Evolutionary conservation across 345 rosid genomes (phyloP).

Genomic region (Lumnitzera racemosa): DNA sequence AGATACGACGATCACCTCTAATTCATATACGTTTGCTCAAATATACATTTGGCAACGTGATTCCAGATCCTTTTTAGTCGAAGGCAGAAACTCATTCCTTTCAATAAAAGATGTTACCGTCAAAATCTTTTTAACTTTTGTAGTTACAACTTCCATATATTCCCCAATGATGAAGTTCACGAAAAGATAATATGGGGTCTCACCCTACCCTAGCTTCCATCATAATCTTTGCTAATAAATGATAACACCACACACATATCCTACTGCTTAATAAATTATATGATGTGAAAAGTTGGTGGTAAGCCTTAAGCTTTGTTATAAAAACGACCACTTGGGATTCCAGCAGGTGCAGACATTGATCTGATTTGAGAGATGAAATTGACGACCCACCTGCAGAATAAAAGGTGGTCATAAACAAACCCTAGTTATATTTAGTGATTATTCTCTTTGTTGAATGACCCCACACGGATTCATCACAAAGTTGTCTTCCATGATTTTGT

Average conservation of each 20-base stretch:
- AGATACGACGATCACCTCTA: constrained; percentile 52
- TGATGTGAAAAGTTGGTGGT: neutral
- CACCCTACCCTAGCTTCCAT: no score
- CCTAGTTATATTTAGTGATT: neutral
- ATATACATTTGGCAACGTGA: no score
- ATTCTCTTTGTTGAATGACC: constrained; percentile 9
- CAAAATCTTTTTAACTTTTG: no score
- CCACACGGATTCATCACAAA: constrained; percentile 8
- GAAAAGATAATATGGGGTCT: no score
- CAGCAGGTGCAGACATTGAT: constrained; percentile 6
- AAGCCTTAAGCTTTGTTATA: neutral
- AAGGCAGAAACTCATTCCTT: no score
- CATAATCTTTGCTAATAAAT: no score
- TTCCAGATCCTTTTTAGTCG: no score
- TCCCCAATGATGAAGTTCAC: no score
- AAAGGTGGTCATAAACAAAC: neutral
- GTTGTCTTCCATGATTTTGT: constrained; percentile 3
- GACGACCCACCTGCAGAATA: constrained; percentile 14
- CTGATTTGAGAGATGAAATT: constrained; percentile 12
- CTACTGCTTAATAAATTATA: neutral
- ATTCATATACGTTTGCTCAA: neutral
- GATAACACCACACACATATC: no score
- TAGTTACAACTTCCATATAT: no score
- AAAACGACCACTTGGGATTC: constrained; percentile 11
- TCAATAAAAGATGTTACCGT: no score